Evolutionary conservation across 192 early-diverging fungal genomes (phyloP), one percentile per base, ranked within the genome.

Genomic region (Backusella australiensis): DNA sequence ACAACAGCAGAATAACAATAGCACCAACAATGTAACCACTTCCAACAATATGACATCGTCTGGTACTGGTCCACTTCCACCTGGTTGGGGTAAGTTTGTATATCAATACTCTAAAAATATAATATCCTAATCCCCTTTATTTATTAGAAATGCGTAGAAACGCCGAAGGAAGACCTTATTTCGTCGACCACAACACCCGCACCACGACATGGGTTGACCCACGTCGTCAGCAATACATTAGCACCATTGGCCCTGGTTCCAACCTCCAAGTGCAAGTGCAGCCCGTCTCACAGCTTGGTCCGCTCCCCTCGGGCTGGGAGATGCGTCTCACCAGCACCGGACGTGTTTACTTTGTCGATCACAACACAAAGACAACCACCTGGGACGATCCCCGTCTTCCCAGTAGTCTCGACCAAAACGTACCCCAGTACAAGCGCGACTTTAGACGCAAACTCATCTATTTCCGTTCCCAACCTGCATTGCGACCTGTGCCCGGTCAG

Each of bases 361-460:
- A 99, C 85, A 96, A 96, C 79, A 93, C 95, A 52, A 98, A 97
- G 80, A 98, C 94, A 14, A 98, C 98, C 12, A 98, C 98, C 5
- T 99, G 98, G 98, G 96, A 98, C 82, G 98, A 94, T 80, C 93
- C 93, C 26, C 89, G 93, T n/a, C 85, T 94, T 46, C 93, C 93
- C 34, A 93, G 91, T 79, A 93, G 91, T 77, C 83, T 94, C 39
- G 93, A 94, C 82, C 90, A 94, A 79, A 94, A 92, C 65, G 96
- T 99, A 34, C 97, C 97, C 36, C 96, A 99, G 83, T 99, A 99
- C 86, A 99, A 99, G 90, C 93, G 97, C 32, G 97, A 99, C 83
- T 99, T 97, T 91, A 89, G 97, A 49, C 90, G 97, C 75, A 99
- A 99, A 81, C 86, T 96, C 69, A 97, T 97, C 63, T 99, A 99